Base-by-base conservation (phyloP, 1,284 basidiomycete species). In the Coniferiporia sulphurascens region DNA sequence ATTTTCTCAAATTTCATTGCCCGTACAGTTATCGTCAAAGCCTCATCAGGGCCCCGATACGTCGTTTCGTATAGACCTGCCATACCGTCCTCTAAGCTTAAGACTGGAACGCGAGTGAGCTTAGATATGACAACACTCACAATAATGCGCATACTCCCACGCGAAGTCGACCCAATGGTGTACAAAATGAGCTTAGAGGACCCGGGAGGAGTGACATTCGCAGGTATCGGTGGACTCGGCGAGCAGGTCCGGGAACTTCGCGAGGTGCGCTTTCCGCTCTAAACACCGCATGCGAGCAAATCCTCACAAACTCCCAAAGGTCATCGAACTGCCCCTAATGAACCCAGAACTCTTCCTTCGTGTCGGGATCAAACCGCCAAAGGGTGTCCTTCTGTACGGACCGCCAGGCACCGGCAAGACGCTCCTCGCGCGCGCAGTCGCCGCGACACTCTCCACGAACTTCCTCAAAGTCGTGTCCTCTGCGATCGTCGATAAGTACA, bases 111-210 rank as follows among this genome's bases (percentile, higher is more conserved):
- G 9, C 91, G 97, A 65, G 97, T 99, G 62, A 96, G 95, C 62
- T 85, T 99, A 55, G 97, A 99, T 74, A 99, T 99, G 97, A 99
- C 97, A 1, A 99, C 97, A 1, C 79, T 99, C 43, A 99, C 97
- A 7, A 95, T 99, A 72, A 99, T 99, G 95, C 88, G 95, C 50
- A 97, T 99, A 63, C 79, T 99, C 35, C 97, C 97, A 7, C 85
- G 97, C 65, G 97, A 99, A 74, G 94, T 99, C 27, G 97, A 99
- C 72, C 97, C 97, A 17, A 78, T 97, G 69, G 96, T 99, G 4
- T 99, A 99, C 81, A 98, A 98, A 78, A 99, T 99, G 97, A 96
- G 93, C 65, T 81, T 98, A 68, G 97, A 99, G 74, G 96, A 99
- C 70, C 95, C 97, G 1, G 95, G 93, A 78, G 90, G 89, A 56